These are phyloP conservation scores for Ophiostoma sp. DNA, from an alignment of 2,329 filamentous ascomycete genomes.

Conservation along the genomic window DNA sequence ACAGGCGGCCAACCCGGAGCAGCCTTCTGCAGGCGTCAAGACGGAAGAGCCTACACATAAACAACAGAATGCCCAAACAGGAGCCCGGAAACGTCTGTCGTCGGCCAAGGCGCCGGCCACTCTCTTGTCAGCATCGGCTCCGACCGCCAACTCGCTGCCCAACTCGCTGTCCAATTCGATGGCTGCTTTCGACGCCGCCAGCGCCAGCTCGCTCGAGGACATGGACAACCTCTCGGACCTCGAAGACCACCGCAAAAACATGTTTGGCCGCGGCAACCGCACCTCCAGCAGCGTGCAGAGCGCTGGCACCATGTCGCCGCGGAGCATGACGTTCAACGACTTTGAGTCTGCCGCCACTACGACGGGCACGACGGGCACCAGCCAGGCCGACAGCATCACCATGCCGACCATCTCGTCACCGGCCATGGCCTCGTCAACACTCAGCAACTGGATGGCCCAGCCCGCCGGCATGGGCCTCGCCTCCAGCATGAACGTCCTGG, in stretches of 20 bases:
- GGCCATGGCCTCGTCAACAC: conserved; percentile 30
- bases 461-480: conserved; percentile 29
- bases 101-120: conserved; percentile 17
- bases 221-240: conserved; percentile 52
- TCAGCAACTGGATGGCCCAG: conserved; percentile 36
- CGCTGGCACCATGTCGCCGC: conserved; percentile 45
- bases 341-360: conserved; percentile 34
- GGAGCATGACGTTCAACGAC: conserved; percentile 47
- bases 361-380: neutral
- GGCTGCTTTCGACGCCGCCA: conserved; percentile 26
- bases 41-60: conserved; percentile 15
- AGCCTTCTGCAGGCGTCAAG: conserved; percentile 27
- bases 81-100: conserved; percentile 13
- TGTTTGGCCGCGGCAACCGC: conserved; percentile 39
- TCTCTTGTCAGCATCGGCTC: neutral
- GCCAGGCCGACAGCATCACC: neutral
- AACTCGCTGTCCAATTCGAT: conserved; percentile 19
- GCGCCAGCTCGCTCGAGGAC: conserved; percentile 46
- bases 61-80: no score
- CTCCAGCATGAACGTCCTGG: conserved; percentile 35
- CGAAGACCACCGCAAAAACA: conserved; percentile 47
- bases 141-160: neutral
- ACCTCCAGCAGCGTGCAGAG: conserved; percentile 32
- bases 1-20: conserved; percentile 29
- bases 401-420: conserved; percentile 29